Conservation (phyloP, 2,329 filamentous ascomycete genomes). For the Diplocarpon rosae region DNA sequence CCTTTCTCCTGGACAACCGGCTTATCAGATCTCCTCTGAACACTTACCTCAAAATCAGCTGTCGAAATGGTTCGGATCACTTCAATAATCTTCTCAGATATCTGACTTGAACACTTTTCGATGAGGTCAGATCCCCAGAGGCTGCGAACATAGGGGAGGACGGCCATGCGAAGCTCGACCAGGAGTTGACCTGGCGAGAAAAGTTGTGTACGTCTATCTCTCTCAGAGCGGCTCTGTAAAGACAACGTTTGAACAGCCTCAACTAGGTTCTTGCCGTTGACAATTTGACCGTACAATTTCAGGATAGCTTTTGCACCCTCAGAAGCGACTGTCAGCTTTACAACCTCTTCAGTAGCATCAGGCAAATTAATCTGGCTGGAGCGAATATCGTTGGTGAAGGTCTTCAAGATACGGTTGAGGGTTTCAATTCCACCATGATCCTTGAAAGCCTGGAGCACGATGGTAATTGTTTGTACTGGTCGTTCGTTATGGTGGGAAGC, state of each 20-base stretch:
- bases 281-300: constrained; percentile 66
- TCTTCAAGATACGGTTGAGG: constrained; percentile 60
- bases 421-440: constrained; percentile 64
- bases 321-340: constrained; percentile 30
- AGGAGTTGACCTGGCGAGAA: constrained; percentile 67
- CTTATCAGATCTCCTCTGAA: constrained; percentile 51
- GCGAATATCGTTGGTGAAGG: constrained; percentile 50
- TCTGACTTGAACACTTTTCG: constrained; percentile 66
- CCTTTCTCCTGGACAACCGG: constrained; percentile 31
- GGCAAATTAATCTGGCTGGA: background rate
- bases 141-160: constrained; percentile 63
- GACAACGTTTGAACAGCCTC: constrained; percentile 57
- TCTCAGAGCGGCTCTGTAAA: constrained; percentile 40
- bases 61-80: constrained; percentile 70
- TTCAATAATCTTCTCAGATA: constrained; percentile 70
- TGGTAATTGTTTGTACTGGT: constrained; percentile 47
- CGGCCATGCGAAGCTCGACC: constrained; percentile 71
- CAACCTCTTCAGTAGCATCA: background rate
- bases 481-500: constrained; percentile 24
- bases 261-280: constrained; percentile 66
- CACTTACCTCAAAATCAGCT: constrained; percentile 63
- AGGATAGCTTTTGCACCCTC: constrained; percentile 71
- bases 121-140: constrained; percentile 81
- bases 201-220: constrained; percentile 45
- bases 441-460: constrained; percentile 81